These are phyloP conservation scores for Lyophyllum shimeji DNA, from an alignment of 768 basidiomycete species.

Conservation along the genomic window DNA sequence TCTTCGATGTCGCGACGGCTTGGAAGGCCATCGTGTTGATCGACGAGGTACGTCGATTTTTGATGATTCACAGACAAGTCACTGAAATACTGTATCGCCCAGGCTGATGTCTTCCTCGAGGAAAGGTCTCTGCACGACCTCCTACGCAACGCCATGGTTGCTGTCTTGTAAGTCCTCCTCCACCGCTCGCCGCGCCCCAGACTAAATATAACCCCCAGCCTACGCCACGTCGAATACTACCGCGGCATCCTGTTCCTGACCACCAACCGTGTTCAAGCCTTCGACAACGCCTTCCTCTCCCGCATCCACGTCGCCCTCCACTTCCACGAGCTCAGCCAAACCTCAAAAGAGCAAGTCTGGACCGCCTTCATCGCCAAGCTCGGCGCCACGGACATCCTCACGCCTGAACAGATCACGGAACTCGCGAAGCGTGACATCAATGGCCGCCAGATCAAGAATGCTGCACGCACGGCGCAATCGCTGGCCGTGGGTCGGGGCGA, in stretches of 20 bases:
- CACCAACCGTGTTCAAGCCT: constrained; percentile 55
- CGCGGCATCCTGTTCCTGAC: constrained; percentile 58
- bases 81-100: constrained; percentile 11
- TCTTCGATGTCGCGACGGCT: constrained; percentile 54
- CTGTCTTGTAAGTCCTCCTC: constrained; percentile 49
- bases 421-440: constrained; percentile 56
- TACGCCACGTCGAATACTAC: constrained; percentile 58
- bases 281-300: constrained; percentile 70
- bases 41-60: constrained; percentile 37
- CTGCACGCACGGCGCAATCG: constrained; percentile 61
- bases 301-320: constrained; percentile 67
- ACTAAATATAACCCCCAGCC: constrained; percentile 39
- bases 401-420: constrained; percentile 39
- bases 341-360: constrained; percentile 63
- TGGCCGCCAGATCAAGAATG: constrained; percentile 71
- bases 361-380: constrained; percentile 55
- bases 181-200: too few relatives aligned
- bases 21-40: constrained; percentile 62
- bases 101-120: constrained; percentile 73
- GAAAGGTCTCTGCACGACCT: constrained; percentile 64
- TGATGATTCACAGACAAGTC: neutral
- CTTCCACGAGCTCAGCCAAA: constrained; percentile 54
- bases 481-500: constrained; percentile 51
- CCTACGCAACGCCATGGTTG: constrained; percentile 71
- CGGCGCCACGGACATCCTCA: constrained; percentile 33